These are phyloP conservation scores for Rhodocollybia butyracea DNA, from an alignment of 768 basidiomycete species.

Conservation along the genomic window DNA sequence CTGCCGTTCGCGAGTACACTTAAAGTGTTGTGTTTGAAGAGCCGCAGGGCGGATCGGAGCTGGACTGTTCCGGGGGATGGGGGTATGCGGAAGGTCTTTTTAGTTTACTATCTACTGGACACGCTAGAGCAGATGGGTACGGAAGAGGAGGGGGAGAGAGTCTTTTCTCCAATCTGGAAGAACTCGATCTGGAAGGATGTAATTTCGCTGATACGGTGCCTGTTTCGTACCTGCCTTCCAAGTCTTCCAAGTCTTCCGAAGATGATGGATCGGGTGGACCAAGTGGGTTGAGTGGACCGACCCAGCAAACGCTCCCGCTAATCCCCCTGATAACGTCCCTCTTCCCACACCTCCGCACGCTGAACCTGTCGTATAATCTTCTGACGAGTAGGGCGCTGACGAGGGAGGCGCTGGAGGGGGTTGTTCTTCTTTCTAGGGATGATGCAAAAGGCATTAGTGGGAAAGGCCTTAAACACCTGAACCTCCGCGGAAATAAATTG, in stretches of 20 bases:
- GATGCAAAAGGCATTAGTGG: slow-evolving; percentile 23
- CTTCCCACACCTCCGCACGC: slow-evolving; percentile 66
- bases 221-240: too few species aligned
- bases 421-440: slow-evolving; percentile 38
- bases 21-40: slow-evolving; percentile 54
- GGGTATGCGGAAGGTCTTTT: too few species aligned
- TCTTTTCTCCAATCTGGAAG: slow-evolving; percentile 66
- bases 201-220: slow-evolving; percentile 58
- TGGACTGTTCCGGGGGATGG: slow-evolving; percentile 57
- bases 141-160: too few species aligned
- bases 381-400: slow-evolving; percentile 54
- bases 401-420: slow-evolving; percentile 37
- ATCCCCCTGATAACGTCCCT: slow-evolving; percentile 58
- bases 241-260: too few species aligned
- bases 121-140: too few species aligned
- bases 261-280: too few species aligned
- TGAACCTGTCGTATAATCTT: slow-evolving; percentile 76
- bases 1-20: slow-evolving; percentile 62
- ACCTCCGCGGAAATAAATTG: slow-evolving; percentile 67
- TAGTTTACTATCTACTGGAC: too few species aligned
- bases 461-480: slow-evolving; percentile 61
- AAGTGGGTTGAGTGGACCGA: slow-evolving; percentile 30
- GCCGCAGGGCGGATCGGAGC: slow-evolving; percentile 64
- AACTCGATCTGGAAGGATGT: slow-evolving; percentile 73
- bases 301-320: slow-evolving; percentile 49